phyloP scores from a whole-genome alignment of 2,329 filamentous ascomycete species.

The Talaromyces sp. region DNA sequence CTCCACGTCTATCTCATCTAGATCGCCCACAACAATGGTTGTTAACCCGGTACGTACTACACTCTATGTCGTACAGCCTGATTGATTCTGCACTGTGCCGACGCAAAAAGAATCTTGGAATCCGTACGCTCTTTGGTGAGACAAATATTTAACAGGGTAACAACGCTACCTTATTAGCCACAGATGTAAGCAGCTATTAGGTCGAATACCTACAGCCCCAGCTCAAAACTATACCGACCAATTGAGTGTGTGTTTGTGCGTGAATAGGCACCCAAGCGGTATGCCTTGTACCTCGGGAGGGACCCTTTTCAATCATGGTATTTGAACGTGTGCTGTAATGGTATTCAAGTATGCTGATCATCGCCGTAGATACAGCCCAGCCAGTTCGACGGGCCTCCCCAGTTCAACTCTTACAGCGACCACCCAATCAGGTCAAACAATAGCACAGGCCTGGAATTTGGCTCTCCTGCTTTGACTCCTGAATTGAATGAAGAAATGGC shows the following conservation, averaged over 20 bases:
- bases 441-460: constrained; percentile 4
- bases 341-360: constrained; percentile 12
- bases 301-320: neutral
- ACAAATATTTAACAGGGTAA: neutral
- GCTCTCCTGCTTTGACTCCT: neutral
- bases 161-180: neutral
- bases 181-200: neutral
- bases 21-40: neutral
- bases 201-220: neutral
- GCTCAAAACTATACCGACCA: neutral
- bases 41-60: neutral
- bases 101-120: neutral
- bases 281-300: neutral
- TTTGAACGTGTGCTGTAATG: constrained; percentile 5
- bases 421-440: constrained; percentile 7
- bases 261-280: neutral
- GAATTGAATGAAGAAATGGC: neutral
- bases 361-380: constrained; percentile 10
- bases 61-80: neutral
- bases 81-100: neutral
- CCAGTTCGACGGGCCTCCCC: constrained; percentile 6
- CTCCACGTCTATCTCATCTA: neutral
- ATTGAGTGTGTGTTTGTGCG: neutral
- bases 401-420: constrained; percentile 3
- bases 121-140: neutral